Base-by-base conservation (phyloP, 2,329 filamentous ascomycete genomes). In the Sporothrix brunneoviolacea region DNA sequence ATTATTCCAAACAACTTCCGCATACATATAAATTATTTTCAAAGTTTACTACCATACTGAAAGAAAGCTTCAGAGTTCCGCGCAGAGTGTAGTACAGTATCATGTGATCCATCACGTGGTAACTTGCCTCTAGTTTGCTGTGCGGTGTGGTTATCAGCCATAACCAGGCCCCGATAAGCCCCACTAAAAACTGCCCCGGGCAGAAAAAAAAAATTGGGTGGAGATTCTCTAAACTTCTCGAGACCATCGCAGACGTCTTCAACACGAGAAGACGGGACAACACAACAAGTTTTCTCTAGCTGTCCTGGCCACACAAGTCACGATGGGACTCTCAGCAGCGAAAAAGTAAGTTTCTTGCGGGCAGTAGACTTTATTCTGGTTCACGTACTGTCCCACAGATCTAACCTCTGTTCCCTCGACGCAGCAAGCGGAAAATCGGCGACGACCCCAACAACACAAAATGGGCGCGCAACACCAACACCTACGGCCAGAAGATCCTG, bases 361-460 rank as follows among this genome's bases (percentile, higher is more conserved):
- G n/a, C n/a, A n/a, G 47, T 5, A 3, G 44, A 4, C 21, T 28
- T 8, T n/a, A 10, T 10, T 5, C 30, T 24, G 4, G 21, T 6
- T 9, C n/a, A 8, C 4, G 3, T 36, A 6, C 21, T 28, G 4
- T 22, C 19, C 33, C 4, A 19, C 35, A 40, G 4, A n/a, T n/a
- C n/a, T n/a, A n/a, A n/a, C n/a, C n/a, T n/a, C n/a, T n/a, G n/a
- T n/a, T n/a, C n/a, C n/a, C n/a, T n/a, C n/a, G n/a, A n/a, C n/a
- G 65, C 55, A 67, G 65, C 55, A 67, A 64, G 59, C 75, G 75
- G 42, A 95, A 91, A 70, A 83, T 97, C 63, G 86, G 85, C 58
- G 78, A 86, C 65, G 93, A 98, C 69, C 93, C 93, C 8, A 96
- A 97, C 71, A 98, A 97, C 68, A 95, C 88, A 42, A 82, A 80